Percentiles rank a stretch among this genome's conserved stretches.
These are phyloP conservation scores for Catenaria anguillulae DNA, from an alignment of 371 early-diverging fungal species.

Conservation along the genomic window DNA sequence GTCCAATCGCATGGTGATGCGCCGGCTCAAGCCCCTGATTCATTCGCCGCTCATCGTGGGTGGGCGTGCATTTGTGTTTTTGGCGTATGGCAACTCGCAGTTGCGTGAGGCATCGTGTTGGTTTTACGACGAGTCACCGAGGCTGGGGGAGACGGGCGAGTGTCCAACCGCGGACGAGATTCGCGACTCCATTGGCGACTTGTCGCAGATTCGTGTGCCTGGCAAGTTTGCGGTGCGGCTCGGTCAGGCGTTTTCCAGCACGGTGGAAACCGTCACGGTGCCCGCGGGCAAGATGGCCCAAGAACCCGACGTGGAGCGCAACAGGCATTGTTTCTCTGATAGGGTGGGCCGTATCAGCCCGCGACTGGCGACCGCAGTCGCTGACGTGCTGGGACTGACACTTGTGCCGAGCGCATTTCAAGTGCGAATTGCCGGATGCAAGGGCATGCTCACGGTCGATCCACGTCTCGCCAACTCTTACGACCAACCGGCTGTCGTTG, in stretches of 20 bases:
- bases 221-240: constrained; percentile 58
- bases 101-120: constrained; percentile 53
- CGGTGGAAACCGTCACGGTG: constrained; percentile 28
- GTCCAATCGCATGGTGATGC: too few relatives aligned
- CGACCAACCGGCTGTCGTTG: constrained; percentile 22
- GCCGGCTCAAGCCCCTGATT: too few relatives aligned
- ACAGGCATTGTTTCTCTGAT: constrained; percentile 55
- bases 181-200: constrained; percentile 55
- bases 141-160: background rate
- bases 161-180: constrained; percentile 35
- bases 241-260: constrained; percentile 63
- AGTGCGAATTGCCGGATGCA: constrained; percentile 53
- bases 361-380: constrained; percentile 33
- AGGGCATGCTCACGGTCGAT: constrained; percentile 46
- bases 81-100: constrained; percentile 18
- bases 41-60: too few relatives aligned
- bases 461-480: constrained; percentile 9
- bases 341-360: constrained; percentile 61
- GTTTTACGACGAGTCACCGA: constrained; percentile 35
- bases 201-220: constrained; percentile 44
- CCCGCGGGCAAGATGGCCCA: constrained; percentile 19
- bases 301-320: constrained; percentile 39
- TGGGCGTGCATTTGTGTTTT: too few relatives aligned
- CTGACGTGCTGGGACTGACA: constrained; percentile 16
- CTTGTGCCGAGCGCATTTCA: too few relatives aligned